Evolutionary conservation across 2,329 filamentous ascomycete genomes (phyloP).

Genomic region (Grosmannia penicillata): DNA sequence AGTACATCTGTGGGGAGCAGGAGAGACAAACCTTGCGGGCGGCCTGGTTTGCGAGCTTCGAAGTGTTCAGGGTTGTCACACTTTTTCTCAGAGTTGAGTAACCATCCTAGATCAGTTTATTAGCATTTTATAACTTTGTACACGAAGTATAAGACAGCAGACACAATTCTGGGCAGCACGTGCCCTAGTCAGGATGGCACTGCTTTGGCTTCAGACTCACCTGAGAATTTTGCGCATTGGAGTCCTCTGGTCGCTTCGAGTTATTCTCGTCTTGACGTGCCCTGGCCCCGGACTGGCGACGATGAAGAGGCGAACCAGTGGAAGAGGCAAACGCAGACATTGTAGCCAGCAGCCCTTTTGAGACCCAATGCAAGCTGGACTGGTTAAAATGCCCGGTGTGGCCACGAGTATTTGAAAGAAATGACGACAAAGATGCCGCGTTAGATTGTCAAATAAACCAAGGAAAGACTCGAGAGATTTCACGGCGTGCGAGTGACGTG

Average conservation of each 20-base stretch:
- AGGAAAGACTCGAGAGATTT: conserved; percentile 1
- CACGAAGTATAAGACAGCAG: too few species aligned
- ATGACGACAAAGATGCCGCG: conserved; percentile 10
- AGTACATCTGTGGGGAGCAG: too few species aligned
- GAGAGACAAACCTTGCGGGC: conserved; percentile 30
- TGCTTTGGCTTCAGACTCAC: conserved; percentile 12
- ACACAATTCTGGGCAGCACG: too few species aligned
- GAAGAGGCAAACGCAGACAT: conserved; percentile 27
- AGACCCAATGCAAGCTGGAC: conserved; percentile 8
- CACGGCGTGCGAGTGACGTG: too few species aligned
- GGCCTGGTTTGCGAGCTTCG: conserved; percentile 40
- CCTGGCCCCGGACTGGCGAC: conserved; percentile 19
- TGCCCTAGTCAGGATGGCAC: too few species aligned
- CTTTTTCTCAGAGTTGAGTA: conserved; percentile 23
- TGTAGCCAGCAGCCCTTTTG: conserved; percentile 5
- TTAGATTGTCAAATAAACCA: conserved; percentile 11
- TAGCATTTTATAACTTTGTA: too few species aligned
- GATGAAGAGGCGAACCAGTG: conserved; percentile 26
- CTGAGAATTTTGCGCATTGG: conserved; percentile 14
- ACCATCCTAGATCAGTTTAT: conserved; percentile 6
- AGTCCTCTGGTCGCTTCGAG: conserved; percentile 22
- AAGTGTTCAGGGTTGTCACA: conserved; percentile 32
- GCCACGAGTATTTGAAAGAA: conserved; percentile 7
- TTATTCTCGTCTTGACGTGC: conserved; percentile 22
- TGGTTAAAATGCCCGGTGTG: conserved; percentile 7